Evolutionary conservation across 1,284 basidiomycete genomes (phyloP).

Genomic region (Phylloboletellus chloephorus): DNA sequence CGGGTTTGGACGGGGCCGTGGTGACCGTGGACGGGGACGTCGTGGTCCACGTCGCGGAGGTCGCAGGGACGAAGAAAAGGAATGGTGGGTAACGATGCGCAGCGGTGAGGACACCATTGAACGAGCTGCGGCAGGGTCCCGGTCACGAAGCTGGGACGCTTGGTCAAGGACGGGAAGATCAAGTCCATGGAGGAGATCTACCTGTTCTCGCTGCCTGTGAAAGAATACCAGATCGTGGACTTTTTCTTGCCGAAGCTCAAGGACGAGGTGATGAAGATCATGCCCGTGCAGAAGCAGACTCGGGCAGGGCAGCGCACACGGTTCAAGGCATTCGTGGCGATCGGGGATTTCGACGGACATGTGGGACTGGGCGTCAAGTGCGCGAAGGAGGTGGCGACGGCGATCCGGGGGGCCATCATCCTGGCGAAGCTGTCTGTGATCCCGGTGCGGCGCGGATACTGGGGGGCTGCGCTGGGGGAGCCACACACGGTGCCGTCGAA

Average conservation of each 20-base stretch:
- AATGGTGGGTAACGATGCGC: slow-evolving; percentile 67
- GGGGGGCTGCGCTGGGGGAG: slow-evolving; percentile 97
- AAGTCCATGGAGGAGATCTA: slow-evolving; percentile 99
- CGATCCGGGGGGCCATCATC: slow-evolving; percentile 98
- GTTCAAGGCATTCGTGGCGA: slow-evolving; percentile 99
- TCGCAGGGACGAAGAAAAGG: slow-evolving; percentile 99
- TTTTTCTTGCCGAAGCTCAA: slow-evolving; percentile 96
- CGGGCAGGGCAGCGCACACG: slow-evolving; percentile 99
- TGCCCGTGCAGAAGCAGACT: slow-evolving; percentile 99
- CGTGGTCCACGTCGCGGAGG: slow-evolving; percentile 92
- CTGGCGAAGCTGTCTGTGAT: slow-evolving; percentile 94
- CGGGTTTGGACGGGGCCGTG: slow-evolving; percentile 87
- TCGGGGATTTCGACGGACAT: slow-evolving; percentile 98
- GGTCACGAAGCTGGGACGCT: slow-evolving; percentile 98
- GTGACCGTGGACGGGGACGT: slow-evolving; percentile 78
- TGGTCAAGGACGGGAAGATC: slow-evolving; percentile 99
- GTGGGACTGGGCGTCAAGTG: slow-evolving; percentile 99
- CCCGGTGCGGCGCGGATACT: slow-evolving; percentile 98
- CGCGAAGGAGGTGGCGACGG: slow-evolving; percentile 99
- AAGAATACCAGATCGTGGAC: slow-evolving; percentile 98
- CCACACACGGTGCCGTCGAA: slow-evolving; percentile 99
- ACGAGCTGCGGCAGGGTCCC: slow-evolving; percentile 64
- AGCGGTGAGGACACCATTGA: slow-evolving; percentile 4
- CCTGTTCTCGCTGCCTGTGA: slow-evolving; percentile 99
- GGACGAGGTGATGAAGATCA: slow-evolving; percentile 99